Evolutionary conservation across 1,139 yeast genomes (phyloP), one percentile per base, ranked within the genome.

Genomic region (Geotrichum restrictum): DNA sequence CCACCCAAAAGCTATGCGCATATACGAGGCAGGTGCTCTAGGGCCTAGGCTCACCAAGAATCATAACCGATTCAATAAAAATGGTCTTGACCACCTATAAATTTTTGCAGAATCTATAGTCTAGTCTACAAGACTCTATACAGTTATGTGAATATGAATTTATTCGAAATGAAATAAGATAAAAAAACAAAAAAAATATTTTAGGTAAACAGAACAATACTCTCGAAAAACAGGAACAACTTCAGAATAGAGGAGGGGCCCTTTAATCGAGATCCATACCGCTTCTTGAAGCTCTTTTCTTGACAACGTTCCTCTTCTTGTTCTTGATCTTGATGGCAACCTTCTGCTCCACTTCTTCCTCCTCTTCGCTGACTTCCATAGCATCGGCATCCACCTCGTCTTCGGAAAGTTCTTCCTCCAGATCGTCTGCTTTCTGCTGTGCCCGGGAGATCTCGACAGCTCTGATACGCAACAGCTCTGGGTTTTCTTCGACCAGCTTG

Each of bases 401-500:
- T 53, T 74, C 76, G 48, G 74, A 82, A 52, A 71, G 75, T 55
- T 68, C 74, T 16, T 68, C 77, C 47, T 67, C 75, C 32, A 72
- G 82, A 37, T 70, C 81, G 48, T 69, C 84, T 70, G 74, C 82
- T 58, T 81, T 82, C 51, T 82, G 83, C 61, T 72, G 74, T 75
- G 42, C 77, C 85, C 67, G 87, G 95, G 55, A 84, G 83, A 88
- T 74, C 75, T 91, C 97, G 57, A 91, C 96, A 45, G 88, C 97
- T 77, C 97, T 84, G 80, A 88, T 81, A 73, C 82, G 85, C 74
- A 93, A 79, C 69, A 93, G 76, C 69, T 87, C 96, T 61, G 96
- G 96, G 74, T 93, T 82, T 56, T 80, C 75, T 67, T 84, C 96
- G 49, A 93, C 94, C 68, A 93, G 78, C 73, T 88, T 88, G 76